Base-by-base conservation (phyloP, 176 grass and related monocot genomes). In the Lolium perenne region DNA sequence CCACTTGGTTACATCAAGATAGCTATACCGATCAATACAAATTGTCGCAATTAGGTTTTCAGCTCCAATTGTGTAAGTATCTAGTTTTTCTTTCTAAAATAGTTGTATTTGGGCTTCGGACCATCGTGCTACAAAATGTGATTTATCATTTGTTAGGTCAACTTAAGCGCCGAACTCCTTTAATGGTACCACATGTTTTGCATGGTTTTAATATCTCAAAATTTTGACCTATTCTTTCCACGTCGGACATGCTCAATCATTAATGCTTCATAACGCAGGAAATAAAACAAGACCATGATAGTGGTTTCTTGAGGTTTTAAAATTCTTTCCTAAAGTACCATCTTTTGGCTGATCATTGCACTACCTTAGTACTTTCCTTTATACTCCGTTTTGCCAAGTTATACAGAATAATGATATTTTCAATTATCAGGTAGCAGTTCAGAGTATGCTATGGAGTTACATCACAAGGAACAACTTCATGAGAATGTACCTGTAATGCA, bases 401-500 rank as follows among this genome's bases (percentile, higher is more conserved):
- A 23, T 45, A 17, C 20, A 64, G 32, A 47, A 16, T 72, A 45
- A 75, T 83, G 48, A 82, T 73, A 41, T 59, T 64, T 88, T 35
- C 4, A 77, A 62, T 76, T 71, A 70, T 80, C 87, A 96, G 97
- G 97, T 84, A 84, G 88, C 84, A 88, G 79, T 68, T 85, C 94
- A 66, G 94, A 99, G 82, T 96, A 92, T 91, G 84, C 90, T 68
- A 88, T 94, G 86, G 97, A 99, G 87, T 85, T 99, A 83, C 94
- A 94, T 93, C 97, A 96, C 76, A 99, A 99, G 78, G 97, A 96
- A 80, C 97, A 98, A 75, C 94, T 93, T 87, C 94, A 96, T 25
- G 97, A 99, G 2, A 99, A 96, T 88, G 71, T 96, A 54, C 84
- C 94, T 38, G 87, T 84, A 79, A 94, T 99, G 90, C 97, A 96